Percentiles rank a stretch among this genome's conserved stretches.
Evolutionary conservation across 2,329 filamentous ascomycete genomes (phyloP).

Genomic region (Chaetoscypha palmicola): DNA sequence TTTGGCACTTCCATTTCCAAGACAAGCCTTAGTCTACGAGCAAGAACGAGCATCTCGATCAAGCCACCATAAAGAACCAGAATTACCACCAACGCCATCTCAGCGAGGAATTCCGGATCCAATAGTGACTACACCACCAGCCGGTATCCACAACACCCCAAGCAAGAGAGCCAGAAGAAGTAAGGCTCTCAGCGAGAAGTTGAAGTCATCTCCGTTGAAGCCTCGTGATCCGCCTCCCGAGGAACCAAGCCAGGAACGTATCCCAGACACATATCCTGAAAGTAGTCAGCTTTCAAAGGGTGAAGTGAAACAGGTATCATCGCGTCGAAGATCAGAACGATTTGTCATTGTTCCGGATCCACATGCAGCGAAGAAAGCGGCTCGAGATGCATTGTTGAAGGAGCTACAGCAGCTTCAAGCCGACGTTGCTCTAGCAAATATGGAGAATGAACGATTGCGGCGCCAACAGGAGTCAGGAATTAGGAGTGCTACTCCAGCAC

Average conservation of each 20-base stretch:
- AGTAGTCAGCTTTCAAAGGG: conserved; percentile 3
- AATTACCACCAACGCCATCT: conserved; percentile 53
- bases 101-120: conserved; percentile 44
- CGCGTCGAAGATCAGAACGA: conserved; percentile 25
- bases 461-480: conserved; percentile 33
- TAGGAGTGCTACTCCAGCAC: conserved; percentile 35
- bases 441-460: conserved; percentile 51
- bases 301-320: conserved; percentile 3
- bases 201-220: conserved; percentile 31
- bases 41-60: background rate
- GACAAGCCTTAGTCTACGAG: background rate
- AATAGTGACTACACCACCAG: conserved; percentile 47
- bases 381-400: conserved; percentile 45
- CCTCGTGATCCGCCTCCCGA: conserved; percentile 15
- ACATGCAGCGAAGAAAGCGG: conserved; percentile 41
- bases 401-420: conserved; percentile 50
- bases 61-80: conserved; percentile 44
- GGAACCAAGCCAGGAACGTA: conserved; percentile 4
- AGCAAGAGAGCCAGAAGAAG: conserved; percentile 40
- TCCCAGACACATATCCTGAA: conserved; percentile 1
- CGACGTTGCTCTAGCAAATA: conserved; percentile 50
- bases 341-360: conserved; percentile 26
- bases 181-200: conserved; percentile 28
- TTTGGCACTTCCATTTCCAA: background rate
- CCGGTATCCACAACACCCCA: conserved; percentile 54